Evolutionary conservation across 345 rosid genomes (phyloP), one percentile per base, ranked within the genome.

Genomic region (Lepidium didymum): DNA sequence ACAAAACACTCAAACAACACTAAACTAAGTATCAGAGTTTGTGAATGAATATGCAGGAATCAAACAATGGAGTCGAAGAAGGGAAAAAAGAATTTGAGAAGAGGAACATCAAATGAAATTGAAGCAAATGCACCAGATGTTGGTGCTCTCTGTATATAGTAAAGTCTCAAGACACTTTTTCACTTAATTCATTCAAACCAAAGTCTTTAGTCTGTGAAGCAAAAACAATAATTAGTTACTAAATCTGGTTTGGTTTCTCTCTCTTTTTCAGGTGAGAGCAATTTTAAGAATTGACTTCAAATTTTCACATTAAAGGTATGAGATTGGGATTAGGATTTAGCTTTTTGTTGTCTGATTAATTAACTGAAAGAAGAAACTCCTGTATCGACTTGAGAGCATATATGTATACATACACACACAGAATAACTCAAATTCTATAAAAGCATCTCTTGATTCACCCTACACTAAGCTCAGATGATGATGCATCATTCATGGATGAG

Each of bases 91-190:
- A 83, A 77, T 69, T 37, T 57, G 56, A 81, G 76, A 68, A 87
- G 80, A 75, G 86, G 92, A 51, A 72, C 80, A 56, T 59, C 83
- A 5, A 11, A 67, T 50, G 85, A 70, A 77, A 74, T 77, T 50
- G 89, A 81, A 69, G 74, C 76, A 62, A 81, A 76, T 69, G 80
- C 80, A 41, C 88, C 80, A 56, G 90, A 92, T 70, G 69, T 92
- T 76, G 96, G 95, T 70, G 90, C 98, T 18, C 95, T 92, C 63
- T 89, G 95, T 72, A 86, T 86, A 80, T 89, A 77, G 81, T 56
- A 62, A 50, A 33, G 10, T 62, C 55, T 73, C 72, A 64, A 64
- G 7, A 25, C 2, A 14, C 35, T 3, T 37, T 16, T 47, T 49
- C 41, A 3, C 59, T 29, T 11, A 3, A 45, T 23, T 19, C 15